Conservation (phyloP, 345 rosid genomes). For the Linum trigynum region DNA sequence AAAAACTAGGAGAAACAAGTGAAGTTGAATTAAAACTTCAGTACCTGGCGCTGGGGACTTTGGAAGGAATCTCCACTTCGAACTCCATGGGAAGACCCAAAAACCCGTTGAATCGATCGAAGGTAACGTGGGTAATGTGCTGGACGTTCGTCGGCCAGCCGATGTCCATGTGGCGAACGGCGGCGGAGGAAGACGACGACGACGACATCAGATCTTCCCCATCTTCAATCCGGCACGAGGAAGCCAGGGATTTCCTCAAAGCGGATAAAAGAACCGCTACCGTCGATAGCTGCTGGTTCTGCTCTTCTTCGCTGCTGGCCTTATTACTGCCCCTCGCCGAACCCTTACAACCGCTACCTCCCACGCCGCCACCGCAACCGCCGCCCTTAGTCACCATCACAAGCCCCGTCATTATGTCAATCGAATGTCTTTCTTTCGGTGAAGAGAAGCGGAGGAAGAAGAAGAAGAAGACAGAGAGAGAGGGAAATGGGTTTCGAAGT, state of each 20-base stretch:
- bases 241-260: conserved; percentile 72
- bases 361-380: conserved; percentile 50
- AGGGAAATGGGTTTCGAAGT: conserved; percentile 21
- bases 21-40: no score
- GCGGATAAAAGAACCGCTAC: conserved; percentile 57
- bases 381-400: conserved; percentile 78
- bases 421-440: neutral
- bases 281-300: conserved; percentile 54
- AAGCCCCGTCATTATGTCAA: conserved; percentile 54
- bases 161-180: conserved; percentile 2
- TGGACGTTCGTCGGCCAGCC: conserved; percentile 7
- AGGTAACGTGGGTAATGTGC: conserved; percentile 7
- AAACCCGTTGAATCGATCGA: conserved; percentile 2
- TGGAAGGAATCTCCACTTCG: conserved; percentile 2
- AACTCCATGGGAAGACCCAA: conserved; percentile 2
- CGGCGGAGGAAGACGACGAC: neutral
- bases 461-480: neutral
- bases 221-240: conserved; percentile 12
- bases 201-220: neutral
- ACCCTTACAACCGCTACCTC: conserved; percentile 18
- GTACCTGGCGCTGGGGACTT: conserved; percentile 3
- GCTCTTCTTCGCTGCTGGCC: conserved; percentile 39
- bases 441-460: neutral
- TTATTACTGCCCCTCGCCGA: conserved; percentile 7
- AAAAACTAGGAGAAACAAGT: neutral